A percentile compares a stretch with the other conserved stretches of the same genome.
Conservation (phyloP, 202 grass and related monocot genomes). For the Musa balbisiana region DNA sequence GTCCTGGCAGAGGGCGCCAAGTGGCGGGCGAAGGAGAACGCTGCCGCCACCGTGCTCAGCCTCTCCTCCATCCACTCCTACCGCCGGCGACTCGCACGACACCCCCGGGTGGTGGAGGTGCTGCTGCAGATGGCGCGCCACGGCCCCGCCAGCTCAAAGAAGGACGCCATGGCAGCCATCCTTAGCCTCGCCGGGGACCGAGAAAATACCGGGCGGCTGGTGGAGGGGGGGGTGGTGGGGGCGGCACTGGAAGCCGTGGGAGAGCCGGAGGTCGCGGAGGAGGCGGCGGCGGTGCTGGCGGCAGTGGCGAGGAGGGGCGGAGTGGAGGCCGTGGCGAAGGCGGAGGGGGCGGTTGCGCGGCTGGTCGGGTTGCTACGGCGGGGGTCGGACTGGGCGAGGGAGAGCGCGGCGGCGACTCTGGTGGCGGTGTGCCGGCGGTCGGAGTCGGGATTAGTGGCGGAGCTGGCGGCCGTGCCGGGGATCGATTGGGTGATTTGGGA, state of each 20-base stretch:
- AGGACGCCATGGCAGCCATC: slow-evolving; percentile 66
- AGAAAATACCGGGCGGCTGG: slow-evolving; percentile 59
- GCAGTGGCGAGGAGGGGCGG: slow-evolving; percentile 65
- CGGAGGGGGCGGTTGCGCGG: slow-evolving; percentile 38
- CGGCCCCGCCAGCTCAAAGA: slow-evolving; percentile 58
- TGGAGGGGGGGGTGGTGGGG: slow-evolving; percentile 50
- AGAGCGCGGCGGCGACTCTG: slow-evolving; percentile 62
- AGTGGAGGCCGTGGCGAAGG: slow-evolving; percentile 54
- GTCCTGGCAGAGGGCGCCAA: slow-evolving; percentile 42
- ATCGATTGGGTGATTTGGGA: slow-evolving; percentile 99
- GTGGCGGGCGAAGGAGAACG: slow-evolving; percentile 86
- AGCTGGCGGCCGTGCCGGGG: slow-evolving; percentile 55
- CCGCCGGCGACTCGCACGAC: slow-evolving; percentile 57
- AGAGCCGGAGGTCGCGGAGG: slow-evolving; percentile 40
- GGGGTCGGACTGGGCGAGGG: slow-evolving; percentile 61
- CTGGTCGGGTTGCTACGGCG: slow-evolving; percentile 54
- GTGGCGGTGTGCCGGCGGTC: slow-evolving; percentile 71
- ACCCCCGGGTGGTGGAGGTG: slow-evolving; percentile 33
- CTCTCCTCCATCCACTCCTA: slow-evolving; percentile 61
- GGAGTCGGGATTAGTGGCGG: slow-evolving; percentile 34
- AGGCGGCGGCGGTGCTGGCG: slow-evolving; percentile 55
- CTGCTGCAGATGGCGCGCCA: slow-evolving; percentile 37
- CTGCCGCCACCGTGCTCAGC: slow-evolving; percentile 61
- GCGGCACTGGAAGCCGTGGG: slow-evolving; percentile 34
- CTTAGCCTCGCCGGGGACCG: slow-evolving; percentile 71